Base-by-base conservation (phyloP, 2,329 filamentous ascomycete genomes). In the Alternaria incomplexa region DNA sequence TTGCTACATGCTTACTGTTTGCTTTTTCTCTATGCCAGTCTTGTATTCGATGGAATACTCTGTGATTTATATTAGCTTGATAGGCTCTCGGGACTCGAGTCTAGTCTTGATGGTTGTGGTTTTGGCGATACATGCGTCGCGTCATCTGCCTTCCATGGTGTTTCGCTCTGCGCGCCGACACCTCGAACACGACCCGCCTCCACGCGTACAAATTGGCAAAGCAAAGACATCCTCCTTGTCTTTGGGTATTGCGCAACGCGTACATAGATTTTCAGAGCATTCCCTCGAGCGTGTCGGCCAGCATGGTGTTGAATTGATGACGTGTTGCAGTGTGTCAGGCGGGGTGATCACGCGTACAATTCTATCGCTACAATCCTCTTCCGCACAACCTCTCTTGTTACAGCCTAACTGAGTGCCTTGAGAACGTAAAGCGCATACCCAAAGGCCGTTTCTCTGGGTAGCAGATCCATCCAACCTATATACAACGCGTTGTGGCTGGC, bases 311-410 rank as follows among this genome's bases (percentile, higher is more conserved):
- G 17, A 55, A 52, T 32, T 36, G 48, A 52, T 52, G 61, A 63
- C 56, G 61, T 56, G 61, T 36, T 55, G 26, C 32, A 56, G 43
- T 48, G 55, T 58, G 61, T 64, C 57, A 64, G 61, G 61, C 63
- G 64, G 56, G 28, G 51, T 40, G 50, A 58, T 62, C 63, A 64
- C 66, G 58, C 60, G 60, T 52, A 22, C 20, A 40, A n/a, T 32
- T 52, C 48, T 52, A 11, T 36, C 48, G 48, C 32, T 59, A 51
- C 22, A 54, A 30, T 52, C 47, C 77, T 73, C 20, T 40, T 50
- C 25, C 28, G n/a, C 23, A 44, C 44, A 36, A 12, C 28, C 11
- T 20, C 44, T 25, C 3, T 23, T 12, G 10, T 22, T 36, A 15
- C 1, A 52, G 15, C 13, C 3, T 32, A 40, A n/a, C 23, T 52